Conservation (phyloP, 2,329 filamentous ascomycete genomes). For the Cylindrodendrum hubeiense region DNA sequence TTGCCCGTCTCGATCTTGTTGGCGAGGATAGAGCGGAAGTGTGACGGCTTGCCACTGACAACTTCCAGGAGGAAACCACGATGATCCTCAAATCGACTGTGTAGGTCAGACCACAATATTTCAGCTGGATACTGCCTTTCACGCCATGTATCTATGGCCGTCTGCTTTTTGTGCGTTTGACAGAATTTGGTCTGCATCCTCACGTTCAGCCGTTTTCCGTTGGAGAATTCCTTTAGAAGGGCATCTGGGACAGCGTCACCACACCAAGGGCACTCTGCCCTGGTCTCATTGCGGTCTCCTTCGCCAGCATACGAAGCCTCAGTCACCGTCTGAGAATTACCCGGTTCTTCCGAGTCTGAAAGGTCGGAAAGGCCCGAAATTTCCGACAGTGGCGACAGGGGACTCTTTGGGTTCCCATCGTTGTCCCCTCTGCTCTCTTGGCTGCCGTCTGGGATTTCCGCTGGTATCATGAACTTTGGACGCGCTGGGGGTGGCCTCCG, state of each 20-base stretch:
- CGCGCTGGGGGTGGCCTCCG: neutral
- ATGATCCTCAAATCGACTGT: conserved; percentile 69
- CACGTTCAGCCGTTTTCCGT: conserved; percentile 63
- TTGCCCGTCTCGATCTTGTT: conserved; percentile 68
- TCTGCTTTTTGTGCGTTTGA: conserved; percentile 68
- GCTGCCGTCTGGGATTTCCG: conserved; percentile 20
- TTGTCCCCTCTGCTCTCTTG: conserved; percentile 15
- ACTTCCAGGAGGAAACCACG: conserved; percentile 68
- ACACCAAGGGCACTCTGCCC: conserved; percentile 75
- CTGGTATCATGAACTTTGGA: conserved; percentile 29
- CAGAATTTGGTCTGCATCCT: conserved; percentile 74
- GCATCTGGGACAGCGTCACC: conserved; percentile 67
- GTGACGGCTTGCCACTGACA: conserved; percentile 69
- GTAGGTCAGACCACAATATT: conserved; percentile 75
- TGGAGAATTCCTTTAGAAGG: conserved; percentile 66
- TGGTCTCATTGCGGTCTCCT: conserved; percentile 13
- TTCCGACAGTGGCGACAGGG: conserved; percentile 11
- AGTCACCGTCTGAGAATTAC: conserved; percentile 14
- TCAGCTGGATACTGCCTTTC: conserved; percentile 73
- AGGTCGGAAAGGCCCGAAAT: conserved; percentile 21
- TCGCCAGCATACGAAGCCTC: conserved; percentile 19
- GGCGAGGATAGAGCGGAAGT: conserved; percentile 70
- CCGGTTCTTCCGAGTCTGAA: conserved; percentile 33
- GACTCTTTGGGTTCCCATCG: neutral
- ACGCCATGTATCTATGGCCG: conserved; percentile 62